These are phyloP conservation scores for Trypanosoma avium DNA, from an alignment of 208 protist species.

Conservation along the genomic window DNA sequence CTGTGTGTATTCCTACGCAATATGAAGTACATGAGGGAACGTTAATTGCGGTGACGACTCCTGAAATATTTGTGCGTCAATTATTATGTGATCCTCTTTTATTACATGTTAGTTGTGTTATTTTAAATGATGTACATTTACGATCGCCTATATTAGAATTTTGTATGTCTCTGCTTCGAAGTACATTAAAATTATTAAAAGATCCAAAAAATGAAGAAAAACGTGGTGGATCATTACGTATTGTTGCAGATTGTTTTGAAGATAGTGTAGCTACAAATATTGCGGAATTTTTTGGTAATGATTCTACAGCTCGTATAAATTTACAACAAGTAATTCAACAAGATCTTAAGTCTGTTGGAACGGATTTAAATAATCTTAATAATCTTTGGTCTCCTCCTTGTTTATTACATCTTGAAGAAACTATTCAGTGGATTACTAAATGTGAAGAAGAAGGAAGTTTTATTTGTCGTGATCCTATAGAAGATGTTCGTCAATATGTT, in stretches of 20 bases:
- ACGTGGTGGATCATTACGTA: slow-evolving; percentile 31
- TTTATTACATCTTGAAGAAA: slow-evolving; percentile 79
- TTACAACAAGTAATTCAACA: slow-evolving; percentile 20
- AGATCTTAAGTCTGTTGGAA: slow-evolving; percentile 5
- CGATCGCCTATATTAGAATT: slow-evolving; percentile 69
- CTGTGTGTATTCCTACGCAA: slow-evolving; percentile 35
- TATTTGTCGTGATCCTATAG: slow-evolving; percentile 52
- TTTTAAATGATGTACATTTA: slow-evolving; percentile 84
- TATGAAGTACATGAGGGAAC: slow-evolving; percentile 57
- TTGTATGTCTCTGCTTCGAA: slow-evolving; percentile 65
- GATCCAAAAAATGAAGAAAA: slow-evolving; percentile 18
- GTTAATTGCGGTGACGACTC: slow-evolving; percentile 71
- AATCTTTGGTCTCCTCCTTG: slow-evolving; percentile 7
- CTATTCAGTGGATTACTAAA: slow-evolving; percentile 76
- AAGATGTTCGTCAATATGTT: slow-evolving; percentile 53
- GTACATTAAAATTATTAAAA: slow-evolving; percentile 29
- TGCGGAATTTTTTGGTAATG: slow-evolving; percentile 51
- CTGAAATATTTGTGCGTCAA: slow-evolving; percentile 80
- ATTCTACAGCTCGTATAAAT: slow-evolving; percentile 15
- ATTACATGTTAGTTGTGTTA: slow-evolving; percentile 65
- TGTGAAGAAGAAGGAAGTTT: slow-evolving; percentile 70
- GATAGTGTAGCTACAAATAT: slow-evolving; percentile 50
- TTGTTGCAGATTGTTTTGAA: slow-evolving; percentile 74
- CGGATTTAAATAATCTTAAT: background rate
- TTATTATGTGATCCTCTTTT: slow-evolving; percentile 82